Conservation (phyloP, 345 rosid genomes). For the Toxicodendron radicans region DNA sequence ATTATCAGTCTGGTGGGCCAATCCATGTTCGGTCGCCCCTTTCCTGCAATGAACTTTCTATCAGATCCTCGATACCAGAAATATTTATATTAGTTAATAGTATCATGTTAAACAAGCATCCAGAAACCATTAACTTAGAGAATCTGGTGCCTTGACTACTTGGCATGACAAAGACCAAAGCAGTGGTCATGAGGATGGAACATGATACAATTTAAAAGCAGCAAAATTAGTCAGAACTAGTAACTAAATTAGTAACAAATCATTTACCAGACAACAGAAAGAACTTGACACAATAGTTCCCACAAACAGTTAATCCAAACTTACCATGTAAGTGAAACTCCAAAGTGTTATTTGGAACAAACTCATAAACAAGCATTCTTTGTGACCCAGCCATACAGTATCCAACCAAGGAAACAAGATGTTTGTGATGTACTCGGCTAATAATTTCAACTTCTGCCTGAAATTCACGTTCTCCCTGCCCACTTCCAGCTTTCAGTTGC, state of each 20-base stretch:
- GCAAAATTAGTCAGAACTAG: neutral
- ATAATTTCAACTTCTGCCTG: constrained; percentile 73
- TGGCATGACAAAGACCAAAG: neutral
- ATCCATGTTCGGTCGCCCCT: constrained; percentile 73
- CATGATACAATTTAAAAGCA: neutral
- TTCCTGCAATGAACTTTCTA: constrained; percentile 44
- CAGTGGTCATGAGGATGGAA: neutral
- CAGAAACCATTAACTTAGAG: neutral
- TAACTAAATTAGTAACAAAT: neutral
- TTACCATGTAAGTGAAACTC: constrained; percentile 70
- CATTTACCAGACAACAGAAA: neutral
- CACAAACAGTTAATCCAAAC: constrained; percentile 2
- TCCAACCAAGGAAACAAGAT: constrained; percentile 71
- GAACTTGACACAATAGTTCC: neutral
- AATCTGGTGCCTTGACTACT: neutral
- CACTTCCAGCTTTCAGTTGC: constrained; percentile 63
- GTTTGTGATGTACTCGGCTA: constrained; percentile 67
- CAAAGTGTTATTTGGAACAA: constrained; percentile 59
- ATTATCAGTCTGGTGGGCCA: constrained; percentile 74
- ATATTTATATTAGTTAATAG: neutral
- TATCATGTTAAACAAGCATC: neutral
- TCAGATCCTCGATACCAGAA: constrained; percentile 14
- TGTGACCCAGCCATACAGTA: constrained; percentile 53
- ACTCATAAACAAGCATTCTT: constrained; percentile 74
- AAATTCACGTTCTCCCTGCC: constrained; percentile 68